phyloP scores from a whole-genome alignment of 1,284 basidiomycete species.

The Boletus albobrunnescens region DNA sequence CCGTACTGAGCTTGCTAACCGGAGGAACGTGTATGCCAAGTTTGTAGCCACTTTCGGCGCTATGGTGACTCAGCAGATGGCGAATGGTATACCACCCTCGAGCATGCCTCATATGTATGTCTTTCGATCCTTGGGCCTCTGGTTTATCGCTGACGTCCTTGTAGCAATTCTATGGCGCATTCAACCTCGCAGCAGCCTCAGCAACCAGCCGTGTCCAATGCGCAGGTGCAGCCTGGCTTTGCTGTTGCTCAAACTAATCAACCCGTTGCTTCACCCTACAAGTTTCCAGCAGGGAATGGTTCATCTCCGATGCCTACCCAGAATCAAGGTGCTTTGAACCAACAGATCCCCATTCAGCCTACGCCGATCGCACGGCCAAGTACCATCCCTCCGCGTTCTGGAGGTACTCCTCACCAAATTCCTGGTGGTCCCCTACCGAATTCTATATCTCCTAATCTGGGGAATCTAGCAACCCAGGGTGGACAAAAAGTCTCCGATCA shows the following conservation, averaged over 20 bases:
- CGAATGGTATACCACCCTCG: constrained; percentile 18
- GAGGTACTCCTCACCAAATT: constrained; percentile 33
- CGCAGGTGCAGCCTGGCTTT: constrained; percentile 24
- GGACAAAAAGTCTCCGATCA: constrained; percentile 26
- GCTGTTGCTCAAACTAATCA: constrained; percentile 19
- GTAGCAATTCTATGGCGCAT: constrained; percentile 21
- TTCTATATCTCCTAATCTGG: constrained; percentile 24
- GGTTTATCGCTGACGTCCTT: constrained; percentile 12
- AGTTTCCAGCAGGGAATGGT: constrained; percentile 17
- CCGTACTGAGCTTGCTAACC: constrained; percentile 31
- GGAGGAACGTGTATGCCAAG: constrained; percentile 38
- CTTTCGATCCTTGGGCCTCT: not conserved
- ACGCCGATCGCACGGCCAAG: constrained; percentile 25
- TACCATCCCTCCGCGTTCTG: constrained; percentile 29
- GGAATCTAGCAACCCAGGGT: constrained; percentile 21
- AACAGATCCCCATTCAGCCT: constrained; percentile 27
- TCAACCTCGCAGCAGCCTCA: constrained; percentile 22
- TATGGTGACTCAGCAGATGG: constrained; percentile 26
- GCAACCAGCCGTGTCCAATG: constrained; percentile 11
- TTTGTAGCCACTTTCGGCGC: constrained; percentile 26
- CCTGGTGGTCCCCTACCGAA: constrained; percentile 21
- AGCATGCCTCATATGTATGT: constrained; percentile 31
- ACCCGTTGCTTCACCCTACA: constrained; percentile 24
- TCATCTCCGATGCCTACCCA: constrained; percentile 27
- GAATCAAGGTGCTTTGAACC: constrained; percentile 16